Conservation (phyloP, 257 asterid species). For the Hygrophila difformis region DNA sequence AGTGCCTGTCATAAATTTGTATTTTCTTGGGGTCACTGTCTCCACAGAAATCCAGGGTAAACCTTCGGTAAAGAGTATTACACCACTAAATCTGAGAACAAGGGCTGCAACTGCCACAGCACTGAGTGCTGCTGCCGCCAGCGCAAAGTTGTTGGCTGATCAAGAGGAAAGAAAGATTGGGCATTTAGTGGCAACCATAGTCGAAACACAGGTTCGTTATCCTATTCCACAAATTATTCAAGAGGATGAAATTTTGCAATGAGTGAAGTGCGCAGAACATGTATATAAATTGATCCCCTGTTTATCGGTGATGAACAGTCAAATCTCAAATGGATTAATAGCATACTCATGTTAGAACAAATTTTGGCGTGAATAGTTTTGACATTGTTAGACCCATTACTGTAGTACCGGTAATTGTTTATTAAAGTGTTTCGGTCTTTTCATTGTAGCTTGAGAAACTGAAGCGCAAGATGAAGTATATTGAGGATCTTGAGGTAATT, state of each 20-base stretch:
- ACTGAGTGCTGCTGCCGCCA: conserved; percentile 87
- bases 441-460: conserved; percentile 51
- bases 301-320: neutral
- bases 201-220: conserved; percentile 66
- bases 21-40: too few relatives aligned
- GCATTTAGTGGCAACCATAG: conserved; percentile 49
- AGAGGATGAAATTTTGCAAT: neutral
- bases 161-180: conserved; percentile 85
- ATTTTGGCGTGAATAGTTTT: neutral
- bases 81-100: conserved; percentile 58
- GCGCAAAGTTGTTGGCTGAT: conserved; percentile 81
- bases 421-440: neutral
- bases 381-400: too few relatives aligned
- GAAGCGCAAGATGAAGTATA: conserved; percentile 43
- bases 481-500: conserved; percentile 51
- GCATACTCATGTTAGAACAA: neutral
- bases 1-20: too few relatives aligned
- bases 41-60: conserved; percentile 31
- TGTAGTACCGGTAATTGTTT: neutral
- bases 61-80: conserved; percentile 34
- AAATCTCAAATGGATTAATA: neutral
- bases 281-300: neutral
- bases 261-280: neutral
- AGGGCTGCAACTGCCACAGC: conserved; percentile 90
- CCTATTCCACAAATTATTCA: neutral